Evolutionary conservation across 441 rosid genomes (phyloP).

Genomic region (Eruca vesicaria): DNA sequence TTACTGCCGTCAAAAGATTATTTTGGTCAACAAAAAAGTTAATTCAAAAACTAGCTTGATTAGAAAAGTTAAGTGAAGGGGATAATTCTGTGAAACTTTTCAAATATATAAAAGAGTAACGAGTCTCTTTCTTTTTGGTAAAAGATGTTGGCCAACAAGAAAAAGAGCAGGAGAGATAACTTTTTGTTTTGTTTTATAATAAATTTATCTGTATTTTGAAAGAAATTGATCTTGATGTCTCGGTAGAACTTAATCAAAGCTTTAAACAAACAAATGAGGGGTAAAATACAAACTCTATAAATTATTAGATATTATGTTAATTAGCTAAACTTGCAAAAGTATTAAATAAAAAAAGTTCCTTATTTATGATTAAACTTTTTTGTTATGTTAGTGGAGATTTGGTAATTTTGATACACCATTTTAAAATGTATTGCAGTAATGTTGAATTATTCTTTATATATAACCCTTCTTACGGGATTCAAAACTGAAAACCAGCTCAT

Average conservation of each 20-base stretch:
- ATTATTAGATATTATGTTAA: neutral
- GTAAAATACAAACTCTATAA: too few relatives aligned
- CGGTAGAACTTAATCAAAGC: neutral
- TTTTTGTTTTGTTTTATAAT: neutral
- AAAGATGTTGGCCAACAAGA: neutral
- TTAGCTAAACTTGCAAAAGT: neutral
- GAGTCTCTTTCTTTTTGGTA: neutral
- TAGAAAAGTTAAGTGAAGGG: neutral
- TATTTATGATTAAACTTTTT: neutral
- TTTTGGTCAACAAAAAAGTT: constrained; percentile 1
- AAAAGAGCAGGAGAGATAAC: neutral
- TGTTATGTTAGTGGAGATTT: neutral
- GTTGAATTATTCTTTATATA: neutral
- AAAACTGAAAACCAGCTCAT: neutral
- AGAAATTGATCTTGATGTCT: neutral
- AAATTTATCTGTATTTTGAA: neutral
- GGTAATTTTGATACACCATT: neutral
- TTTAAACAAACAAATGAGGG: neutral
- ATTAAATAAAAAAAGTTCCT: neutral
- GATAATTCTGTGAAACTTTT: neutral
- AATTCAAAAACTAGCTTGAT: constrained; percentile 8
- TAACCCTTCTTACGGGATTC: neutral
- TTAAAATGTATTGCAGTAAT: neutral
- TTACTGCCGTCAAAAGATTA: constrained; percentile 27
- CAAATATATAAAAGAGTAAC: neutral